Evolutionary conservation across 75 land plant genomes (phyloP).

Genomic region (Ceratopteris richardii): DNA sequence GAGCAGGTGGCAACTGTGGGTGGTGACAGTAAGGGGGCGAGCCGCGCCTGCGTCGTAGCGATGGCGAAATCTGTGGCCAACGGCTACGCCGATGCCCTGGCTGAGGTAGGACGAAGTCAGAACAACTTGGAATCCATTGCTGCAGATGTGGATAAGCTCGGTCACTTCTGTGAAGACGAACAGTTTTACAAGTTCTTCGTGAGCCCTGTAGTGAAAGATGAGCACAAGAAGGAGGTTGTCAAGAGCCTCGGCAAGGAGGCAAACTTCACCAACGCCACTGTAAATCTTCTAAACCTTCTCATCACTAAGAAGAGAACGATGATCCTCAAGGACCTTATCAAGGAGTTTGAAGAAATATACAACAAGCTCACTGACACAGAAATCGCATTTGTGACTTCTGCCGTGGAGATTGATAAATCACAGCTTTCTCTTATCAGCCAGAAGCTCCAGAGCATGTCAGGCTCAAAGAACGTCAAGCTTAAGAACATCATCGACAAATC

Average conservation of each 20-base stretch:
- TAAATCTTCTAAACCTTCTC: constrained; percentile 63
- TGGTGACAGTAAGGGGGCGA: constrained; percentile 7
- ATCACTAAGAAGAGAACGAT: constrained; percentile 59
- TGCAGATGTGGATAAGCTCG: constrained; percentile 61
- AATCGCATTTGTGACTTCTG: constrained; percentile 77
- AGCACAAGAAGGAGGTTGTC: constrained; percentile 53
- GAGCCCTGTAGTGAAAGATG: constrained; percentile 40
- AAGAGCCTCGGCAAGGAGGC: constrained; percentile 36
- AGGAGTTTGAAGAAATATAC: constrained; percentile 69
- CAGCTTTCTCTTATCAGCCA: constrained; percentile 82
- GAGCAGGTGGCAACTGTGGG: constrained; percentile 1
- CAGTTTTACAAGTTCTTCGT: constrained; percentile 45
- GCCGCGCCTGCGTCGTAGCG: constrained; percentile 34
- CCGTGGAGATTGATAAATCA: constrained; percentile 62
- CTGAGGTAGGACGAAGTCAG: constrained; percentile 51
- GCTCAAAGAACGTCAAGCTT: constrained; percentile 82
- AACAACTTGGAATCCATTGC: constrained; percentile 45
- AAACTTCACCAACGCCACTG: constrained; percentile 41
- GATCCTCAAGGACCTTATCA: constrained; percentile 45
- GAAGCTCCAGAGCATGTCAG: constrained; percentile 67
- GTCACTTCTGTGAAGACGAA: constrained; percentile 29
- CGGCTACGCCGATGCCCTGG: constrained; percentile 70
- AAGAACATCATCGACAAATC: constrained; percentile 83
- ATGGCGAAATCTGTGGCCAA: constrained; percentile 46
- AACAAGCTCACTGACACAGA: constrained; percentile 69